Percentiles rank a stretch among this genome's conserved stretches.
These are phyloP conservation scores for Gossypium australe DNA, from an alignment of 345 rosid species.

Conservation along the genomic window DNA sequence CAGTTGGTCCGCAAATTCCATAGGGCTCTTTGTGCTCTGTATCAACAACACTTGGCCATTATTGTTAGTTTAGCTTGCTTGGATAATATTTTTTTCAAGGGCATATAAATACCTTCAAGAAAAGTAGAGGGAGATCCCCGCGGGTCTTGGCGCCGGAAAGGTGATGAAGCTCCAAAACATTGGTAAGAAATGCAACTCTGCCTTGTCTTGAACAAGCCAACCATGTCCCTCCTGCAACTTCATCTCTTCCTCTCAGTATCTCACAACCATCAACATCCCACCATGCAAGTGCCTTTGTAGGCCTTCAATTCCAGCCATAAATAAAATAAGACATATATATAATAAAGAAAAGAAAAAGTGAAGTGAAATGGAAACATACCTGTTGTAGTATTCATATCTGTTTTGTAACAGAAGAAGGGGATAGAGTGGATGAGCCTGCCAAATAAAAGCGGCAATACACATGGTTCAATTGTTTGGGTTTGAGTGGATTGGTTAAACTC, in stretches of 20 bases:
- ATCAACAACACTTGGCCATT: background rate
- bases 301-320: conserved; percentile 26
- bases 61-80: background rate
- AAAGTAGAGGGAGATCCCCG: conserved; percentile 60
- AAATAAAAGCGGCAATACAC: conserved; percentile 59
- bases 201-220: conserved; percentile 57
- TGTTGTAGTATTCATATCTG: conserved; percentile 62
- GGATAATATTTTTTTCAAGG: background rate
- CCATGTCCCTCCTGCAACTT: conserved; percentile 67
- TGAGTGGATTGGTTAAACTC: background rate
- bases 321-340: no score
- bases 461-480: conserved; percentile 14
- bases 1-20: conserved; percentile 48
- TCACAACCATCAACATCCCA: conserved; percentile 44
- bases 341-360: background rate
- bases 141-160: conserved; percentile 46
- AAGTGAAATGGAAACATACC: conserved; percentile 27
- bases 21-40: conserved; percentile 47
- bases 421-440: conserved; percentile 59
- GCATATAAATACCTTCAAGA: conserved; percentile 35
- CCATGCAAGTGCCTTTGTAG: conserved; percentile 55
- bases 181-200: conserved; percentile 57
- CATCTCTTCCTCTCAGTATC: conserved; percentile 56
- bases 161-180: conserved; percentile 54
- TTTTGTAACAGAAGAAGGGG: conserved; percentile 53